A percentile compares a stretch with the other conserved stretches of the same genome.
Evolutionary conservation across 1,139 yeast species (phyloP).

Genomic region (Blastobotrys petasosporus): DNA sequence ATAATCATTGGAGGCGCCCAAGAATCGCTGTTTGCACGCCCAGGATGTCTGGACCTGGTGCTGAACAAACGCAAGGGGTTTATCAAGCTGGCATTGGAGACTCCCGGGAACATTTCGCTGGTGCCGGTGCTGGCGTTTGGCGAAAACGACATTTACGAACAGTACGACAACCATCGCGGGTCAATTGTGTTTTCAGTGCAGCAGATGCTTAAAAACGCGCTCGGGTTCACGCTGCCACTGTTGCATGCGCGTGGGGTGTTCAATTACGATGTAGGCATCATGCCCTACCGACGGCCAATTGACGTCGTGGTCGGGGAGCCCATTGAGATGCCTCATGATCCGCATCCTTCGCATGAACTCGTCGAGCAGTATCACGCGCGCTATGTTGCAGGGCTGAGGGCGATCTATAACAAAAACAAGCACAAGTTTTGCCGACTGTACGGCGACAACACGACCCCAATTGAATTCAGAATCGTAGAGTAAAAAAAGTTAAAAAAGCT

Average conservation of each 20-base stretch:
- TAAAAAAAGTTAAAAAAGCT: constrained; percentile 8
- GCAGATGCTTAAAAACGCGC: constrained; percentile 58
- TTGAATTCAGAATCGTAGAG: constrained; percentile 21
- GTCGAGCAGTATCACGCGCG: constrained; percentile 67
- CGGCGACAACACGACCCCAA: constrained; percentile 11
- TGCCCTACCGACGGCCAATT: constrained; percentile 81
- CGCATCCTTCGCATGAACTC: constrained; percentile 41
- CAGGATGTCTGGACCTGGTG: constrained; percentile 57
- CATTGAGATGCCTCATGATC: constrained; percentile 54
- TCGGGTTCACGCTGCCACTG: constrained; percentile 84
- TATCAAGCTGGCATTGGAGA: constrained; percentile 74
- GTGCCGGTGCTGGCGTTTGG: constrained; percentile 94
- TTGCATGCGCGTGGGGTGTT: constrained; percentile 91
- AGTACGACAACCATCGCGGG: constrained; percentile 48
- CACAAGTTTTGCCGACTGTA: constrained; percentile 37
- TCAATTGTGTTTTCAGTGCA: constrained; percentile 57
- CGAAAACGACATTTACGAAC: constrained; percentile 70
- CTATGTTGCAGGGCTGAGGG: constrained; percentile 62
- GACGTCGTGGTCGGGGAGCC: constrained; percentile 74
- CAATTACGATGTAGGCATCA: constrained; percentile 83
- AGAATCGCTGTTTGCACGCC: constrained; percentile 70
- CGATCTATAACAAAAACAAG: constrained; percentile 67
- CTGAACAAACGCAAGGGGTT: constrained; percentile 80
- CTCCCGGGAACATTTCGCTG: constrained; percentile 59
- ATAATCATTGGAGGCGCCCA: constrained; percentile 96